phyloP scores from a whole-genome alignment of 495 filamentous ascomycete species.

The Aspergillus diversus region DNA sequence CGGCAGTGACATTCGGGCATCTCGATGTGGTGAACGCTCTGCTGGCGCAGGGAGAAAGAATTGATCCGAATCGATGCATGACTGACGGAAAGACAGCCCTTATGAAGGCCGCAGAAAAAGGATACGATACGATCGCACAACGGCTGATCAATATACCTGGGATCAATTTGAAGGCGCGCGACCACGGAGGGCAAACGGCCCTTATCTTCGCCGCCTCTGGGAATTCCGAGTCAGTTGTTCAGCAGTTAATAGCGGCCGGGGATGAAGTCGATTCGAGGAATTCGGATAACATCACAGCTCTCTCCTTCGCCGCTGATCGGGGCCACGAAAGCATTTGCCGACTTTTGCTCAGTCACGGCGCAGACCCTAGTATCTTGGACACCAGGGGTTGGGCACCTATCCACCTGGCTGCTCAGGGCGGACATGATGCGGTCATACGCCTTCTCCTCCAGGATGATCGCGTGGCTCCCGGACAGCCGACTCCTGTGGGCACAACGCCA shows the following conservation, averaged over 20 bases:
- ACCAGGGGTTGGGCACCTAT: not conserved
- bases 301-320: not conserved
- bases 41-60: not conserved
- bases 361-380: not conserved
- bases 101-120: not conserved
- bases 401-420: not conserved
- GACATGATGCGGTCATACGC: not conserved
- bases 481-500: not conserved
- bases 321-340: not conserved
- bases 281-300: not conserved
- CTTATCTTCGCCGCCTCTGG: not conserved
- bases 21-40: not conserved
- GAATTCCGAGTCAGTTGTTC: not conserved
- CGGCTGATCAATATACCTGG: not conserved
- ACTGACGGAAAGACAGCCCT: not conserved
- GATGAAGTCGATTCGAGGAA: not conserved
- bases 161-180: not conserved
- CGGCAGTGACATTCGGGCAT: not conserved
- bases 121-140: slow-evolving; percentile 1
- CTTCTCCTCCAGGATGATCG: not conserved
- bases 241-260: not conserved
- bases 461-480: not conserved
- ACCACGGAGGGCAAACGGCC: not conserved
- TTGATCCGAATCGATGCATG: not conserved
- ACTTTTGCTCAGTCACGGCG: not conserved